These are phyloP conservation scores for Lipomyces sp. DNA, from an alignment of 805 yeast genomes.

Conservation along the genomic window DNA sequence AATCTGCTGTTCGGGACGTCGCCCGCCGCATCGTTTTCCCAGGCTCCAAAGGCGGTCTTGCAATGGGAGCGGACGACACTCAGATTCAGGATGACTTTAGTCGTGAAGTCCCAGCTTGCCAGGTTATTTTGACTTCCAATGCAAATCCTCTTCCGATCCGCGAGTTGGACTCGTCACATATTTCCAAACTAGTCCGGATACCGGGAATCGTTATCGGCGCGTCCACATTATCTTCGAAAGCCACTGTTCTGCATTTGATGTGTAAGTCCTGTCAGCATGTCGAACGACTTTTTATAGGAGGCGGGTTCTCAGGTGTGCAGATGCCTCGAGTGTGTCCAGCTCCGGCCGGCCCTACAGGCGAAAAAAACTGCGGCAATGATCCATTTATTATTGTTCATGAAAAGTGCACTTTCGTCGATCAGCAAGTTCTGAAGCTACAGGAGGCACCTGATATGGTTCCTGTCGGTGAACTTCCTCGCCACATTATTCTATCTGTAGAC, in stretches of 20 bases:
- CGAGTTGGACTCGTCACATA: constrained; percentile 82
- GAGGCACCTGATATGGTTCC: constrained; percentile 99
- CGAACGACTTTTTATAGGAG: constrained; percentile 60
- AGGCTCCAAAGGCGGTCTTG: constrained; percentile 32
- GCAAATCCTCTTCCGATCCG: constrained; percentile 76
- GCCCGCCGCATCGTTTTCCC: constrained; percentile 65
- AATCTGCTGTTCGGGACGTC: constrained; percentile 55
- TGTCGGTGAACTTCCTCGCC: constrained; percentile 98
- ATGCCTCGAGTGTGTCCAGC: constrained; percentile 72
- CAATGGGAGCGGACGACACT: constrained; percentile 31
- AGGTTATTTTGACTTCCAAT: constrained; percentile 73
- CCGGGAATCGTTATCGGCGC: constrained; percentile 94
- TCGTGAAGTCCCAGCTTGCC: constrained; percentile 74
- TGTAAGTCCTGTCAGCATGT: constrained; percentile 89
- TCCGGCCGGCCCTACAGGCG: constrained; percentile 50
- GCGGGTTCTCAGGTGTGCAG: constrained; percentile 72
- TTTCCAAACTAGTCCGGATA: constrained; percentile 84
- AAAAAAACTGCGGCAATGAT: constrained; percentile 79
- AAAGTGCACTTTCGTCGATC: constrained; percentile 90
- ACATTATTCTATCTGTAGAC: constrained; percentile 83
- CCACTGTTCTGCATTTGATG: constrained; percentile 79
- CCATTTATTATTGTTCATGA: constrained; percentile 95
- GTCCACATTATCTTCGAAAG: constrained; percentile 84
- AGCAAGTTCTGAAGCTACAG: constrained; percentile 89
- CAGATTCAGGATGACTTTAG: constrained; percentile 53